These are phyloP conservation scores for Balamuthia mandrillaris DNA, from an alignment of 208 protist species.

Conservation along the genomic window DNA sequence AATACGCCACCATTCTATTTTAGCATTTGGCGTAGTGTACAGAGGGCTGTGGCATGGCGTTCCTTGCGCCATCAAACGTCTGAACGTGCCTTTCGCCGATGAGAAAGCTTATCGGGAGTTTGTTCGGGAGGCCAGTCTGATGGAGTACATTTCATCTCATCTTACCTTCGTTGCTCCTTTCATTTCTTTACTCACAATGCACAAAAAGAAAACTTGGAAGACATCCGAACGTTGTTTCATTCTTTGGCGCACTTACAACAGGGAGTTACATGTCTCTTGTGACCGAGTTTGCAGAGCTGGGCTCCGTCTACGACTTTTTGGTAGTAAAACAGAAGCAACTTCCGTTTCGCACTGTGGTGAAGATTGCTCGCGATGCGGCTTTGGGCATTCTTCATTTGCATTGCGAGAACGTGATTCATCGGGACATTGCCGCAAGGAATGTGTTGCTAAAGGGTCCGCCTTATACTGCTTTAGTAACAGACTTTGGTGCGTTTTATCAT, in stretches of 20 bases:
- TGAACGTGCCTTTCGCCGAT: not conserved
- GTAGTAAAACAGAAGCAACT: conserved; percentile 11
- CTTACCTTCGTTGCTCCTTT: not conserved
- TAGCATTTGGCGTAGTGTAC: conserved; percentile 12
- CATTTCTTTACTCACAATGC: not conserved
- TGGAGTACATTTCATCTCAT: not conserved
- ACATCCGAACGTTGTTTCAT: conserved; percentile 22
- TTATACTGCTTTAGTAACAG: not conserved
- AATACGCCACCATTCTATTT: too few relatives aligned
- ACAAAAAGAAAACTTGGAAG: too few relatives aligned
- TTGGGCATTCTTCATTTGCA: conserved; percentile 27
- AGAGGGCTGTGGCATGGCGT: not conserved
- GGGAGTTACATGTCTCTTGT: not conserved
- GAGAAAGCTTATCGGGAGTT: not conserved
- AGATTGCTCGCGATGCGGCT: conserved; percentile 15
- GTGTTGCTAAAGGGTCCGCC: not conserved
- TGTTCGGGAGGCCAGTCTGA: not conserved
- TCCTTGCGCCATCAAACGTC: conserved; percentile 1
- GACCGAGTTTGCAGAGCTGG: not conserved
- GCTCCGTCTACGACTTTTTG: conserved; percentile 28
- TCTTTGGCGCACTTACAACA: conserved; percentile 7
- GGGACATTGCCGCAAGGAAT: not conserved
- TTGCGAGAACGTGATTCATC: conserved; percentile 15
- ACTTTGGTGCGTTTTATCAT: not conserved
- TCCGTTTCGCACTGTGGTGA: not conserved